Evolutionary conservation across 179 eudicot species (phyloP), one percentile per base, ranked within the genome.

Genomic region (Camellia oleifera): DNA sequence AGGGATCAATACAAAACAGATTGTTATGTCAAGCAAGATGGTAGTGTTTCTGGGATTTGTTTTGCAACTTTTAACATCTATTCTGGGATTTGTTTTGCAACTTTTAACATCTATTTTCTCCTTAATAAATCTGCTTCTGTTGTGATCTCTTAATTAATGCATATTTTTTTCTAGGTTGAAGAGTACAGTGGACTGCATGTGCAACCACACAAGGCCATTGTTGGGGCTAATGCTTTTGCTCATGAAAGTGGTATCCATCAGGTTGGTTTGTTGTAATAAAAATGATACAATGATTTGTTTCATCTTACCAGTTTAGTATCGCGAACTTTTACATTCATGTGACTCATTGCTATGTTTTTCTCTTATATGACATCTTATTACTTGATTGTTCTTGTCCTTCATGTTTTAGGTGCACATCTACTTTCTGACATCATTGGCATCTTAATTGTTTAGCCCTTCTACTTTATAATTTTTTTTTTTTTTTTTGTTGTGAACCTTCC

Each of bases 171-270:
- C 57, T 78, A 95, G 99, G 99, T 95, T 54, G 97, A 97, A 58
- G 99, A 94, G 86, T 94, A 91, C 75, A 81, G 90, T 76, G 98
- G 99, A 61, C 77, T 95, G 57, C 93, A 80, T 45, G 89, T 95
- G 77, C 98, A 95, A 84, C 97, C 97, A 57, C 98, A 94, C 88
- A 95, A 95, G 86, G 98, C 99, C 73, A 94, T 95, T 79, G 99
- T 95, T 76, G 99, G 99, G 81, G 94, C 94, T 78, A 95, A 95
- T 92, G 99, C 99, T 60, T 95, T 95, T 85, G 97, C 93, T 80
- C 99, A 95, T 90, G 98, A 95, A 86, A 95, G 98, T 86, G 97
- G 98, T 45, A 95, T 95, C 80, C 98, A 95, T 83, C 99, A 95
- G 97, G 98, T 94, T 85, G 69, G 88, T 84, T 71, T 12, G 5